Evolutionary conservation across 1,284 basidiomycete species (phyloP).

Genomic region (Rhizoctonia solani): DNA sequence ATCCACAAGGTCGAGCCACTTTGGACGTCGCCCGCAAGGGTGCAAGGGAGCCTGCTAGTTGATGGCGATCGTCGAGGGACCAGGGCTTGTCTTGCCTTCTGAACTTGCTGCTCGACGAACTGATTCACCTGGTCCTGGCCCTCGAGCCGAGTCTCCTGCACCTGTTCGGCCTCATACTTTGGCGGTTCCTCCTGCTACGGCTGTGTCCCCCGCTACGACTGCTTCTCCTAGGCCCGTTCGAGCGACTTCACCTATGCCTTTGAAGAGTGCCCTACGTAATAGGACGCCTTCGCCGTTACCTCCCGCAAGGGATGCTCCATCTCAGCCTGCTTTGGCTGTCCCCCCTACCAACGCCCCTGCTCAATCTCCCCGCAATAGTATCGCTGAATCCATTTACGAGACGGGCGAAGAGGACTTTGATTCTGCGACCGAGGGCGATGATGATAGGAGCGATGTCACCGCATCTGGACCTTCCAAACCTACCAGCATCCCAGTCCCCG

Average conservation of each 20-base stretch:
- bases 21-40: not conserved
- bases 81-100: constrained; percentile 8
- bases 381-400: constrained; percentile 51
- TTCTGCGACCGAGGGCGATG: constrained; percentile 42
- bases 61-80: constrained; percentile 23
- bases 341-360: constrained; percentile 30
- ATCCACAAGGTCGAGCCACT: not conserved
- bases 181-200: constrained; percentile 20
- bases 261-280: constrained; percentile 66
- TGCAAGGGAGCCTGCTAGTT: not conserved
- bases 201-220: constrained; percentile 34
- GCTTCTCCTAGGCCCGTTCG: constrained; percentile 25
- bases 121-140: not conserved
- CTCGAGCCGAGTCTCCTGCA: constrained; percentile 18
- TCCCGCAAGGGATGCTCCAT: not conserved
- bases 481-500: no score
- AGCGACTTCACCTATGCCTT: constrained; percentile 50
- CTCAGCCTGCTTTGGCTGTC: not conserved
- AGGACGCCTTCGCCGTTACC: constrained; percentile 30
- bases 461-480: constrained; percentile 15
- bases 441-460: constrained; percentile 11
- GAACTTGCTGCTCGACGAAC: no score
- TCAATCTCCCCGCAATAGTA: constrained; percentile 31
- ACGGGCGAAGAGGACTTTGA: constrained; percentile 58
- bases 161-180: no score